Conservation (phyloP, 75 land plant genomes). For the Chamaecyparis obtusa region DNA sequence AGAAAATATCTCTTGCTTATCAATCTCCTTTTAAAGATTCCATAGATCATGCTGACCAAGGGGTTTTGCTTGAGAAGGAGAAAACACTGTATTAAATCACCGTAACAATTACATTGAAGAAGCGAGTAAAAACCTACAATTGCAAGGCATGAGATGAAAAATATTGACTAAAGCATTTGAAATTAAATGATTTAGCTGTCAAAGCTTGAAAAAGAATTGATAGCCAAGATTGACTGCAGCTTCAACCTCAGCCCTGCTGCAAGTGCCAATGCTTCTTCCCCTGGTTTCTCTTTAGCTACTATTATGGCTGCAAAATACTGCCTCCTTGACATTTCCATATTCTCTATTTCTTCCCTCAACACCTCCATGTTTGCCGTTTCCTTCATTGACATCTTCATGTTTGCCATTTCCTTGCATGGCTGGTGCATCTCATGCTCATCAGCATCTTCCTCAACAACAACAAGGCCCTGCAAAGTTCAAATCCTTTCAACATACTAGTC, state of each 20-base stretch:
- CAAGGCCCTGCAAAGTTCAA: not conserved
- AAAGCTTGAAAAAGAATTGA: constrained; percentile 12
- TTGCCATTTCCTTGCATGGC: not conserved
- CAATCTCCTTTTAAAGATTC: too few relatives aligned
- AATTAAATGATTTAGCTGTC: not conserved
- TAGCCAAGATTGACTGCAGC: constrained; percentile 14
- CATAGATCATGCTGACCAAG: too few relatives aligned
- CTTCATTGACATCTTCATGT: not conserved
- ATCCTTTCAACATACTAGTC: not conserved
- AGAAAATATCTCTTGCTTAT: too few relatives aligned
- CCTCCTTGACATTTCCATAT: constrained; percentile 26
- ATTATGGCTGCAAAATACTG: constrained; percentile 44
- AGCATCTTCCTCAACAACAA: not conserved
- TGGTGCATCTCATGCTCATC: not conserved
- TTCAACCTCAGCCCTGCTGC: constrained; percentile 28
- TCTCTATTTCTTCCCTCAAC: constrained; percentile 12
- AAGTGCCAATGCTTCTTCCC: constrained; percentile 31
- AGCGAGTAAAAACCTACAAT: too few relatives aligned
- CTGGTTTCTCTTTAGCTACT: constrained; percentile 42
- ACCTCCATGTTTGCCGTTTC: not conserved
- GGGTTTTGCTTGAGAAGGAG: too few relatives aligned
- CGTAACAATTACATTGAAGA: too few relatives aligned
- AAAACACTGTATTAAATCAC: too few relatives aligned
- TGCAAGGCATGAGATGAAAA: too few relatives aligned
- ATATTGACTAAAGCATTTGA: not conserved